Evolutionary conservation across 768 basidiomycete genomes (phyloP).

Genomic region (Albatrellus ellisii): DNA sequence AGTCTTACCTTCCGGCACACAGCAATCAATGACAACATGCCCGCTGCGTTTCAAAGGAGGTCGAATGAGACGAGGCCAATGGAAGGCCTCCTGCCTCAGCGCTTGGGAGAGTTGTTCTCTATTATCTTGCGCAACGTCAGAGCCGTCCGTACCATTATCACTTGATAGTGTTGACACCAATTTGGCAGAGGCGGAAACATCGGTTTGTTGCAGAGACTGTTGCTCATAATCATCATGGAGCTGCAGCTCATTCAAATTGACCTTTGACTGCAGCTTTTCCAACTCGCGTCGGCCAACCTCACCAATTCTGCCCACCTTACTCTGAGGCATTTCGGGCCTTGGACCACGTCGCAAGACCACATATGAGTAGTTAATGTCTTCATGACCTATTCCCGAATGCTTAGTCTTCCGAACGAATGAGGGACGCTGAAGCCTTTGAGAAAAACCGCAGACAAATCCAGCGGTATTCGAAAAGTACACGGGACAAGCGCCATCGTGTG

Average conservation of each 20-base stretch:
- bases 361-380: conserved; percentile 84
- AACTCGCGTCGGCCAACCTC: conserved; percentile 35
- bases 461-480: conserved; percentile 42
- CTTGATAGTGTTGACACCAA: background rate
- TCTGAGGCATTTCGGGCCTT: conserved; percentile 34
- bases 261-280: conserved; percentile 20
- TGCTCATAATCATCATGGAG: conserved; percentile 12
- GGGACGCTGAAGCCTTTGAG: conserved; percentile 80
- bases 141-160: background rate
- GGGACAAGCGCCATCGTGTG: conserved; percentile 82
- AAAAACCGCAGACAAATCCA: conserved; percentile 64
- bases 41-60: conserved; percentile 88
- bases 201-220: background rate
- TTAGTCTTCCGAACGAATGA: conserved; percentile 79
- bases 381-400: conserved; percentile 73
- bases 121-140: conserved; percentile 1
- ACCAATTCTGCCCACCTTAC: conserved; percentile 37
- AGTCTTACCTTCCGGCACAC: conserved; percentile 60
- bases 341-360: conserved; percentile 73
- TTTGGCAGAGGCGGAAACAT: background rate
- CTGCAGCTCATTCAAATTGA: conserved; percentile 11
- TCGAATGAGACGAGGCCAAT: conserved; percentile 86
- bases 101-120: conserved; percentile 32
- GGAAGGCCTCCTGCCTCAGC: conserved; percentile 63
- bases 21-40: conserved; percentile 85